Conservation (phyloP, 1,139 yeast genomes). For the Spathaspora sp. region DNA sequence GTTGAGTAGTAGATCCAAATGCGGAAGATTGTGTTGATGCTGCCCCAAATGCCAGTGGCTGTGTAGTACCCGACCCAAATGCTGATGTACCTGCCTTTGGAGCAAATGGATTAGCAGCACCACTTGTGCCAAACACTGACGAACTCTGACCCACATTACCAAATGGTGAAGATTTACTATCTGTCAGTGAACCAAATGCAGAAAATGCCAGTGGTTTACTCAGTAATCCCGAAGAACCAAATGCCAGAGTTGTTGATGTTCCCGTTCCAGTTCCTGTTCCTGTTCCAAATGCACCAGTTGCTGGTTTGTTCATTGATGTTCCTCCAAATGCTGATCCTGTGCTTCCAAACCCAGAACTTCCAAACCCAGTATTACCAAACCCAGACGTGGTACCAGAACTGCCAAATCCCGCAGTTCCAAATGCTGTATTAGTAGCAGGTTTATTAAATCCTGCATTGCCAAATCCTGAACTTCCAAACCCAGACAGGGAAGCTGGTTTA, state of each 20-base stretch:
- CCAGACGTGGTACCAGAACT: constrained; percentile 12
- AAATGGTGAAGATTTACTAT: constrained; percentile 9
- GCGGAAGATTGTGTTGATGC: constrained; percentile 6
- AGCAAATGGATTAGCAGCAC: constrained; percentile 6
- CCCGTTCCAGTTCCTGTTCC: constrained; percentile 4
- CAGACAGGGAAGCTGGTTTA: constrained; percentile 5
- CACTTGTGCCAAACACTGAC: constrained; percentile 12
- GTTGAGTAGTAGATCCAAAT: constrained; percentile 8
- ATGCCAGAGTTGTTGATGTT: constrained; percentile 4
- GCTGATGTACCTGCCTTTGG: constrained; percentile 6
- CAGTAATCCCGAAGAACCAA: constrained; percentile 4
- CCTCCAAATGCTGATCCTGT: constrained; percentile 12
- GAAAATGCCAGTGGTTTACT: constrained; percentile 8
- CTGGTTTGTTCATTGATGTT: background rate
- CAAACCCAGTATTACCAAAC: constrained; percentile 14
- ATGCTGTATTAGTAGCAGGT: background rate
- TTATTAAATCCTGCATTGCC: constrained; percentile 7
- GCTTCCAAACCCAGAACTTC: constrained; percentile 7
- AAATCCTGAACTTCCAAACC: constrained; percentile 16
- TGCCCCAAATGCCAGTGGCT: constrained; percentile 10
- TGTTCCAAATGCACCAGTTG: constrained; percentile 5
- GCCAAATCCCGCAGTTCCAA: constrained; percentile 10
- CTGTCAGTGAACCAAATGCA: constrained; percentile 5
- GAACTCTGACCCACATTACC: constrained; percentile 6
- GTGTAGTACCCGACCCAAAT: constrained; percentile 11